Evolutionary conservation across 2,329 filamentous ascomycete species (phyloP), one percentile per base, ranked within the genome.

Genomic region (Pestalotiopsis sp.): DNA sequence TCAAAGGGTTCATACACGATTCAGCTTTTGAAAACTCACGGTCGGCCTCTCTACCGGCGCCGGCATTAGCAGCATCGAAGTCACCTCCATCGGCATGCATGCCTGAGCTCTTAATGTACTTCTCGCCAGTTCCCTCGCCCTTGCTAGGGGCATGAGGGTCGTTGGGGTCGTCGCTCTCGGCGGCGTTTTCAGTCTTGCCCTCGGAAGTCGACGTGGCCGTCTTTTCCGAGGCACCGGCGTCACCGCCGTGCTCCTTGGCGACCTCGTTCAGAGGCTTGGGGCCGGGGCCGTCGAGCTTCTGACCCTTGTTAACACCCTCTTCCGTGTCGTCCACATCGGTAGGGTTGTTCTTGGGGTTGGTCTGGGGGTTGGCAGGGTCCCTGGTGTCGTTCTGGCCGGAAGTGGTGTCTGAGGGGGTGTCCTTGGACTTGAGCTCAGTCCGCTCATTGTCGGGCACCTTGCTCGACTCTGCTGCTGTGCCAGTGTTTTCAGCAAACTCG

Each of bases 41-140:
- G 72, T 91, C 89, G 70, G 91, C 91, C 77, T 93, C 91, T 45
- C 79, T 81, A 3, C 89, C 90, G 12, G 91, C 91, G 12, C 91
- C 91, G 0, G 90, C 86, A 69, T 86, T 86, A 7, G 85, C 81
- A 3, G 87, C 89, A 73, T 92, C 91, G 75, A 92, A 92, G 73
- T 92, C 84, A 5, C 91, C 90, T 0, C 91, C 90, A 52, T 93
- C 90, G 17, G 89, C 88, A 41, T 82, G 79, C 36, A 92, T 77
- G 0, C 90, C 91, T 0, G 83, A 85, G 25, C 84, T 85, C 78
- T 85, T 87, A 71, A 91, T 83, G 69, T 86, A 87, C 73, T 87
- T 75, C 76, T 89, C 86, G 6, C 88, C 88, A 0, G 86, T 88
- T 1, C 84, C 86, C 70, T 84, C 80, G 14, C 79, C 77, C 12